phyloP scores from a whole-genome alignment of 768 basidiomycete species.

The Tricholoma furcatifolium region DNA sequence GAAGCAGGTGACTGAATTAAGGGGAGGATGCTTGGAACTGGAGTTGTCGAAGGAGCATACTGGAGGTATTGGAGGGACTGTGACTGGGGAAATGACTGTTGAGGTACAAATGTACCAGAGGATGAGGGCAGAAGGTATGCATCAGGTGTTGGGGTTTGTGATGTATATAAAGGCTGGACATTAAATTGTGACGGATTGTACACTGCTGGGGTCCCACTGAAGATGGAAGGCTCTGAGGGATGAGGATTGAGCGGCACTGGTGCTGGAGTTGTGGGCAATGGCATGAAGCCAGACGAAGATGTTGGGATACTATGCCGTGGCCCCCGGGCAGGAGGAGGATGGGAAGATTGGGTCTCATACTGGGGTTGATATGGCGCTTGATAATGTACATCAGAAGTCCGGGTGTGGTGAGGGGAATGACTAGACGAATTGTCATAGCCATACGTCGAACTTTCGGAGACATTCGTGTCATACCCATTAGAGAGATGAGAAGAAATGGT shows the following conservation, averaged over 20 bases:
- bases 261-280: conserved; percentile 42
- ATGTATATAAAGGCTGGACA: conserved; percentile 26
- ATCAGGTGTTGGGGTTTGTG: conserved; percentile 23
- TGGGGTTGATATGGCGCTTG: conserved; percentile 40
- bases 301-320: conserved; percentile 69
- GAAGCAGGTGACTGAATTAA: conserved; percentile 32
- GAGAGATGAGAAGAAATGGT: conserved; percentile 31
- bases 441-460: conserved; percentile 31
- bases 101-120: conserved; percentile 38
- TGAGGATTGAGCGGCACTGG: conserved; percentile 44
- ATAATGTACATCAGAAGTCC: conserved; percentile 24
- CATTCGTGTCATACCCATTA: conserved; percentile 39
- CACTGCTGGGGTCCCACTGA: conserved; percentile 17
- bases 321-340: conserved; percentile 41
- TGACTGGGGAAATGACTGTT: conserved; percentile 34
- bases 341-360: conserved; percentile 33
- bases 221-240: conserved; percentile 29
- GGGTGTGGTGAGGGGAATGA: conserved; percentile 28
- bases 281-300: conserved; percentile 68
- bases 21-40: conserved; percentile 39
- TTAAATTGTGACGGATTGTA: conserved; percentile 37
- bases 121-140: conserved; percentile 27
- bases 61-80: conserved; percentile 32
- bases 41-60: conserved; percentile 34
- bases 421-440: conserved; percentile 42